These are phyloP conservation scores for Penicillium psychrosexuale DNA, from an alignment of 2,329 filamentous ascomycete genomes.

Conservation along the genomic window DNA sequence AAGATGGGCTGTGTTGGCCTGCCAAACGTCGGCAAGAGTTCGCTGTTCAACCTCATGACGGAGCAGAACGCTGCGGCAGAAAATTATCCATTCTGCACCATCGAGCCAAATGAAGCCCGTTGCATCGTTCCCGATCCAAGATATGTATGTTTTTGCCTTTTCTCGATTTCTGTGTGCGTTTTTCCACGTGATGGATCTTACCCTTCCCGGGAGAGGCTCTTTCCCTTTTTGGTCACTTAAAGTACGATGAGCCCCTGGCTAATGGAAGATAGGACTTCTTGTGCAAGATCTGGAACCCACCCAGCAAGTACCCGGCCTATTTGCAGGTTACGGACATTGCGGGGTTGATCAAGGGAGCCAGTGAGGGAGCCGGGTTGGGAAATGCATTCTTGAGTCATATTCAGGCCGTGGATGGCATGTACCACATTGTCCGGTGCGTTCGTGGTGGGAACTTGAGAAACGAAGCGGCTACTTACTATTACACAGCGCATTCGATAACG, in stretches of 20 bases:
- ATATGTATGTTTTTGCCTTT: not conserved
- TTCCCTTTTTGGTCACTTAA: not conserved
- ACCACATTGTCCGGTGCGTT: slow-evolving; percentile 4
- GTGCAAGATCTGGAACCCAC: slow-evolving; percentile 6
- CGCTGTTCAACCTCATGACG: slow-evolving; percentile 5
- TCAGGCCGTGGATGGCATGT: slow-evolving; percentile 7
- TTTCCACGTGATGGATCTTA: not conserved
- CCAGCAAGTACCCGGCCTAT: slow-evolving; percentile 4
- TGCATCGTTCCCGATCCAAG: slow-evolving; percentile 3
- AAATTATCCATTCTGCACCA: slow-evolving; percentile 7
- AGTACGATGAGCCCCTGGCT: not conserved
- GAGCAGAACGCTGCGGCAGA: slow-evolving; percentile 5
- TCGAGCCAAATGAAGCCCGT: slow-evolving; percentile 8
- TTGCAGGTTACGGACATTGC: slow-evolving; percentile 8
- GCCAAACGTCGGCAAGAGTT: slow-evolving; percentile 4
- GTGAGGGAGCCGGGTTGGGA: slow-evolving; percentile 3
- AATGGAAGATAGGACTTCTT: slow-evolving; percentile 1
- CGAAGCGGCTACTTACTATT: not conserved
- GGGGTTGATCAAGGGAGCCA: slow-evolving; percentile 4
- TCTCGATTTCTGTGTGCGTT: not conserved
- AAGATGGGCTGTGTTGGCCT: slow-evolving; percentile 8
- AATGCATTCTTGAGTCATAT: slow-evolving; percentile 7
- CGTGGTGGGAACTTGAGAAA: not conserved
- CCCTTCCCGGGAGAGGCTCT: not conserved
- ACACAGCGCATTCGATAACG: not conserved